phyloP scores from a whole-genome alignment of 2,329 filamentous ascomycete species.

The Monilinia aucupariae region DNA sequence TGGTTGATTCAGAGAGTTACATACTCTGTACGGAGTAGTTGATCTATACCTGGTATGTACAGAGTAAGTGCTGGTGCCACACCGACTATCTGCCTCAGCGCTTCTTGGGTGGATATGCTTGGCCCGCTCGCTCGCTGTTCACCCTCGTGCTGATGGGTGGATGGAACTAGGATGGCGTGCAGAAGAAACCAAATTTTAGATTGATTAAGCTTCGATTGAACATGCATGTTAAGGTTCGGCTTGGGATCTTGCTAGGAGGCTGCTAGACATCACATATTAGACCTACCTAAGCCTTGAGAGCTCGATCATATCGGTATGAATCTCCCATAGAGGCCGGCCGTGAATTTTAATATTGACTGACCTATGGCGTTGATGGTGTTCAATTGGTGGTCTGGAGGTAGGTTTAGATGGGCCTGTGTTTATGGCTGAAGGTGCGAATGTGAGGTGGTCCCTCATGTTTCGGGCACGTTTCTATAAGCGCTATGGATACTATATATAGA shows the following conservation, averaged over 20 bases:
- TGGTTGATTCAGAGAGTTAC: not conserved
- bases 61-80: not conserved
- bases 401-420: too few species aligned
- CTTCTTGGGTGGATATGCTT: not conserved
- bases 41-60: not conserved
- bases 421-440: not conserved
- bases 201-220: too few species aligned
- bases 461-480: conserved; percentile 9
- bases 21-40: too few species aligned
- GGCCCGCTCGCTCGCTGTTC: not conserved
- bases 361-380: too few species aligned
- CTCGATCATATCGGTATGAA: not conserved
- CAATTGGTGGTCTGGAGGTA: too few species aligned
- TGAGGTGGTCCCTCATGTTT: conserved; percentile 6
- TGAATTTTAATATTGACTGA: not conserved
- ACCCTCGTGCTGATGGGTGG: not conserved
- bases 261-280: too few species aligned
- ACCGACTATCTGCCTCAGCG: not conserved
- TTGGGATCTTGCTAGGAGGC: too few species aligned
- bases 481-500: not conserved
- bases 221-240: too few species aligned
- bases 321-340: not conserved
- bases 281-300: not conserved
- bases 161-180: conserved; percentile 1
- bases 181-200: not conserved